Conservation (phyloP, 345 rosid species). For the Hibiscus mutabilis region DNA sequence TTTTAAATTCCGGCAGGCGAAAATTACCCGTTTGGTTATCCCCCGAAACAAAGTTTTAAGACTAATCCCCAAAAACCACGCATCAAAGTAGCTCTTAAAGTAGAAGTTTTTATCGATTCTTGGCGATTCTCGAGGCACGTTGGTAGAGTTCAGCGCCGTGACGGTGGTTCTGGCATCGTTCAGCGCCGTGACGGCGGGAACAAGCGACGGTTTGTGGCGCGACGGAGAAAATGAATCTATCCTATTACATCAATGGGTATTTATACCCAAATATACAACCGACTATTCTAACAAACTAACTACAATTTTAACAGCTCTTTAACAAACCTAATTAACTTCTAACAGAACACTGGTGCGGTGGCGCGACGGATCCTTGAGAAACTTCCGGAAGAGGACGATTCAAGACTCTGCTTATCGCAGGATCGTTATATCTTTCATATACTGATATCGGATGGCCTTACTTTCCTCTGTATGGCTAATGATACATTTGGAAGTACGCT, state of each 20-base stretch:
- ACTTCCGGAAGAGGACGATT: conserved; percentile 58
- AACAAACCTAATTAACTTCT: too few relatives aligned
- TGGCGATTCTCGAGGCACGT: conserved; percentile 91
- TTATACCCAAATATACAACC: too few relatives aligned
- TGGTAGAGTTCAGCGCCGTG: conserved; percentile 86
- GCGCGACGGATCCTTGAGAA: conserved; percentile 87
- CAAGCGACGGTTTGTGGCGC: too few relatives aligned
- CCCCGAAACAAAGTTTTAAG: background rate
- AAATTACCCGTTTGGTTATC: background rate
- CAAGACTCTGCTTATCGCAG: conserved; percentile 90
- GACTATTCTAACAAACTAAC: too few relatives aligned
- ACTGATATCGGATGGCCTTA: conserved; percentile 84
- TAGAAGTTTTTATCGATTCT: conserved; percentile 10
- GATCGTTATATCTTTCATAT: conserved; percentile 90
- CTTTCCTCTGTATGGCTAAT: conserved; percentile 94
- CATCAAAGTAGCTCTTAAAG: background rate
- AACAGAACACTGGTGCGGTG: conserved; percentile 91
- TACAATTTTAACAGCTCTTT: too few relatives aligned
- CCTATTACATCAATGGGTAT: too few relatives aligned
- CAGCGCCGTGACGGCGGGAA: conserved; percentile 92
- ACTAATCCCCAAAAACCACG: background rate
- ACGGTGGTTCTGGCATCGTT: conserved; percentile 93
- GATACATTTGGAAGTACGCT: conserved; percentile 86
- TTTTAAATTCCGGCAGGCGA: background rate
- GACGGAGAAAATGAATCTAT: too few relatives aligned